These are phyloP conservation scores for Candida silvatica DNA, from an alignment of 805 yeast species.

Conservation along the genomic window DNA sequence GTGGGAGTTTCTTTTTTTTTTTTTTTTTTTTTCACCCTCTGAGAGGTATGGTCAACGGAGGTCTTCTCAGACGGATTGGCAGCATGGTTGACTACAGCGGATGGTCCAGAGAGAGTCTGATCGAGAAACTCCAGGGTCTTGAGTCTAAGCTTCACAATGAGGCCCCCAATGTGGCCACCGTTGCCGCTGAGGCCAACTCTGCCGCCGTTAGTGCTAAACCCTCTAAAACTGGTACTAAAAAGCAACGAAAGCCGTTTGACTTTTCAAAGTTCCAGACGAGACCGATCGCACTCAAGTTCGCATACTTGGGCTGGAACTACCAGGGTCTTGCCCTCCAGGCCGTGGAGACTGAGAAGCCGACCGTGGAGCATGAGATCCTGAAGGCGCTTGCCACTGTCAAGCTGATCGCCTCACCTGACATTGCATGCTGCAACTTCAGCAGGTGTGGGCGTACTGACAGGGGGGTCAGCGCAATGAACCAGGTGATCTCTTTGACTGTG, in stretches of 20 bases:
- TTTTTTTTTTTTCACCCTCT: not conserved
- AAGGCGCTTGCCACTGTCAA: slow-evolving; percentile 63
- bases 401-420: slow-evolving; percentile 52
- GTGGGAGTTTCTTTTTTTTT: no score
- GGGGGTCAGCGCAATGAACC: slow-evolving; percentile 97
- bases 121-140: slow-evolving; percentile 45
- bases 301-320: slow-evolving; percentile 92
- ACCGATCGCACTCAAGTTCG: slow-evolving; percentile 71
- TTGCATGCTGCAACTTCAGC: slow-evolving; percentile 63
- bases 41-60: not conserved
- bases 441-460: slow-evolving; percentile 93
- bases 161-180: not conserved
- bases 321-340: slow-evolving; percentile 82
- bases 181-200: no score
- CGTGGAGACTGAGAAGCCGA: slow-evolving; percentile 70
- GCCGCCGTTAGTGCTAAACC: not conserved
- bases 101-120: slow-evolving; percentile 61
- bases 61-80: not conserved
- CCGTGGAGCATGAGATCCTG: slow-evolving; percentile 73
- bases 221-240: not conserved
- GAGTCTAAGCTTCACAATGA: slow-evolving; percentile 28
- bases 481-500: slow-evolving; percentile 74
- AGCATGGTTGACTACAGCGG: slow-evolving; percentile 5
- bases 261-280: slow-evolving; percentile 56
- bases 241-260: slow-evolving; percentile 44